These are phyloP conservation scores for Agmasoma carcini DNA, from an alignment of 371 early-diverging fungal species.

Conservation along the genomic window DNA sequence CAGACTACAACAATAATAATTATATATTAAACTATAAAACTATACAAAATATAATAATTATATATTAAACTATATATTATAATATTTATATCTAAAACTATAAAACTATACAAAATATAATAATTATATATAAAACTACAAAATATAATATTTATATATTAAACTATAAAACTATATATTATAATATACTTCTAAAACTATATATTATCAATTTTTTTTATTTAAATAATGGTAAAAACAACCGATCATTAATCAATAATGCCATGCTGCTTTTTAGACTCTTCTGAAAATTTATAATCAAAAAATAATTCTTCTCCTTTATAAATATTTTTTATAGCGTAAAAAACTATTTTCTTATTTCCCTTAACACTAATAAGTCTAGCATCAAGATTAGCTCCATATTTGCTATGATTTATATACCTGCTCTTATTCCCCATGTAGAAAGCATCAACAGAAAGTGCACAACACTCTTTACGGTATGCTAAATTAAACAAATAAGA, in stretches of 20 bases:
- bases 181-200: too few species aligned
- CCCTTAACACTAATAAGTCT: slow-evolving; percentile 14
- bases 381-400: slow-evolving; percentile 28
- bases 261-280: slow-evolving; percentile 30
- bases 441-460: slow-evolving; percentile 36
- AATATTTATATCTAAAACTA: not conserved
- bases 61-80: too few species aligned
- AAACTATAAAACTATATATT: too few species aligned
- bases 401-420: slow-evolving; percentile 45
- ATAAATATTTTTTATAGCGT: slow-evolving; percentile 36
- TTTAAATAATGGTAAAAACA: not conserved
- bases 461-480: not conserved
- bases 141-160: not conserved
- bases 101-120: not conserved
- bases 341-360: slow-evolving; percentile 29
- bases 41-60: too few species aligned
- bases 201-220: not conserved
- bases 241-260: slow-evolving; percentile 19
- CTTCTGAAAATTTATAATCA: slow-evolving; percentile 40
- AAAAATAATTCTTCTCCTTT: slow-evolving; percentile 43
- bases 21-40: too few species aligned
- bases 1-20: too few species aligned
- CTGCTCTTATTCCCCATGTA: slow-evolving; percentile 43
- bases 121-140: not conserved
- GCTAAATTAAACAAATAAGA: slow-evolving; percentile 45